A percentile compares a stretch with the other conserved stretches of the same genome.
Conservation (phyloP, 306 rosid genomes). For the Casuarina cunninghamiana region DNA sequence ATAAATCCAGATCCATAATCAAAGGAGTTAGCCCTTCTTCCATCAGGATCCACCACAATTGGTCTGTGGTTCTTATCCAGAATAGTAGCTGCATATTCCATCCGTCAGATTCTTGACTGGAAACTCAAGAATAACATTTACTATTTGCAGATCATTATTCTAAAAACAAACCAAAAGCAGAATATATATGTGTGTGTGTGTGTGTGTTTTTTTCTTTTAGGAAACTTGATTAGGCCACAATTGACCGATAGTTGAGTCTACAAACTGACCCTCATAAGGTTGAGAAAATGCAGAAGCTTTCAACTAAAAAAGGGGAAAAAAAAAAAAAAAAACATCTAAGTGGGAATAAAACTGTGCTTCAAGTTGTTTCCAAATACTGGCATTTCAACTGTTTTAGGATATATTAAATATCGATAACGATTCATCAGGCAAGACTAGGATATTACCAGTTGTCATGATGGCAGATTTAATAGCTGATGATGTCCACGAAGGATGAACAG, state of each 20-base stretch:
- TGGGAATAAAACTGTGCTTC: slow-evolving; percentile 8
- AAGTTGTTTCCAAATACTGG: slow-evolving; percentile 13
- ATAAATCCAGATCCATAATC: slow-evolving; percentile 82
- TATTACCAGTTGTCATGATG: slow-evolving; percentile 79
- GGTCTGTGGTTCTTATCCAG: slow-evolving; percentile 59
- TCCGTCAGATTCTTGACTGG: slow-evolving; percentile 24
- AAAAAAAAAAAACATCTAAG: background rate
- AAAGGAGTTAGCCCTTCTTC: slow-evolving; percentile 63
- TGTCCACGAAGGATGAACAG: slow-evolving; percentile 76
- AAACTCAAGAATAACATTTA: background rate
- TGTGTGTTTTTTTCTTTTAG: background rate
- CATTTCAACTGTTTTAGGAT: background rate
- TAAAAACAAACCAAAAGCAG: background rate
- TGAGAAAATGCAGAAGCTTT: background rate
- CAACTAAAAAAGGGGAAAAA: background rate
- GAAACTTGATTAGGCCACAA: background rate
- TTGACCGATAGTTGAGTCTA: background rate
- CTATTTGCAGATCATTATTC: background rate
- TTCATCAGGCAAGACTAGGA: background rate
- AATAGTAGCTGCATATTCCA: slow-evolving; percentile 60
- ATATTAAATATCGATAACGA: slow-evolving; percentile 1
- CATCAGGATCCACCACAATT: slow-evolving; percentile 56
- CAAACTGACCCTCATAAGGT: background rate
- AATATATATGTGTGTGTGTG: background rate
- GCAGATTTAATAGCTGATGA: slow-evolving; percentile 75